A percentile compares a stretch with the other conserved stretches of the same genome.
phyloP scores from a whole-genome alignment of 441 rosid species.

The Populus hybrid region DNA sequence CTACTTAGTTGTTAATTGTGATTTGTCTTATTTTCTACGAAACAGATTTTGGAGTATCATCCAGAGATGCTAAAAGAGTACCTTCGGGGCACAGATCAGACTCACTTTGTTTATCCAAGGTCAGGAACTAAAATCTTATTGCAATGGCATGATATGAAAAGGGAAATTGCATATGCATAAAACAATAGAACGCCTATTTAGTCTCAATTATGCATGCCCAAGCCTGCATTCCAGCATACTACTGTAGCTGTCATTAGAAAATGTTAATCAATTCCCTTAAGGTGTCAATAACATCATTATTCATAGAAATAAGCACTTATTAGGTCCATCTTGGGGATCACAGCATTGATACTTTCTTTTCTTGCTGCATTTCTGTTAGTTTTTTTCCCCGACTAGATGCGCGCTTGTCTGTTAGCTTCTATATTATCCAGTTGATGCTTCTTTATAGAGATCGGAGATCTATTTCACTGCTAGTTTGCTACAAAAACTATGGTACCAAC shows the following conservation, averaged over 20 bases:
- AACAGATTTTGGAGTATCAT: constrained; percentile 96
- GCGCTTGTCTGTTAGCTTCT: no score
- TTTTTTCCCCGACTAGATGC: no score
- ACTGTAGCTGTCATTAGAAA: no score
- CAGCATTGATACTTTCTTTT: no score
- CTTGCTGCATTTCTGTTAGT: no score
- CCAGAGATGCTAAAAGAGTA: constrained; percentile 97
- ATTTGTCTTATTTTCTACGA: constrained; percentile 14
- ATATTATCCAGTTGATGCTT: no score
- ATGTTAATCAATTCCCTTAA: no score
- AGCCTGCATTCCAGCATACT: no score
- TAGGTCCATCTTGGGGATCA: no score
- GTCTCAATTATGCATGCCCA: not conserved
- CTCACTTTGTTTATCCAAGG: constrained; percentile 97
- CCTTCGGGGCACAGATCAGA: constrained; percentile 80
- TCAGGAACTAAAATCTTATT: constrained; percentile 18
- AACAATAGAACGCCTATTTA: not conserved
- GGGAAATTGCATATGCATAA: not conserved
- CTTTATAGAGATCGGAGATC: no score
- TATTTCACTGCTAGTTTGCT: not conserved
- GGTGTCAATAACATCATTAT: no score
- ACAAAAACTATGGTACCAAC: not conserved
- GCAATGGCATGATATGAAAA: not conserved
- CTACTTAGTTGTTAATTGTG: constrained; percentile 1
- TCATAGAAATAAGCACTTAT: no score